Evolutionary conservation across 106 monocot species (phyloP).

Genomic region (Posidonia australis): DNA sequence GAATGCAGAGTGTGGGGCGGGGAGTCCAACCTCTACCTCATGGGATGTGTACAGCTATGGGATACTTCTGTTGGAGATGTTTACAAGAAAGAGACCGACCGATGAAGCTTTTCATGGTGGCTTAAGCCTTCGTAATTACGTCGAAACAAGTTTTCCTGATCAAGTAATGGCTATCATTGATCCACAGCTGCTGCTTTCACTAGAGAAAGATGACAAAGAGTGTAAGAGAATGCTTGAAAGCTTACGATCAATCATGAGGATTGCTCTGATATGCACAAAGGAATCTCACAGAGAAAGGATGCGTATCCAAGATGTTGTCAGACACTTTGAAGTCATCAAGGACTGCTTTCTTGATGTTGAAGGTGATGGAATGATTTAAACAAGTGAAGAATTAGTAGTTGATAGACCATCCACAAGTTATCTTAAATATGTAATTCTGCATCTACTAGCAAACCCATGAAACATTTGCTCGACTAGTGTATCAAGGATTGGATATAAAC

Average conservation of each 20-base stretch:
- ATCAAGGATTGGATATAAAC: too few species aligned
- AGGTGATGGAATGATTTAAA: too few species aligned
- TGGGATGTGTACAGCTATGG: slow-evolving; percentile 17
- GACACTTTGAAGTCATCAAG: background rate
- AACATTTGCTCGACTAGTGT: too few species aligned
- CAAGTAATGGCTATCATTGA: slow-evolving; percentile 6
- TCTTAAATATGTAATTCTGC: too few species aligned
- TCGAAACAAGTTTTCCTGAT: background rate
- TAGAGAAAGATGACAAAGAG: too few species aligned
- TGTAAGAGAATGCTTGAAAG: background rate
- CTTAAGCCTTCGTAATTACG: background rate
- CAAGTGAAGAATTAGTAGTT: too few species aligned
- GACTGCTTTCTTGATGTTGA: too few species aligned
- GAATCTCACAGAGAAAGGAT: slow-evolving; percentile 10
- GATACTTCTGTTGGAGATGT: too few species aligned
- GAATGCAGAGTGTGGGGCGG: slow-evolving; percentile 8
- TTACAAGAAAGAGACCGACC: too few species aligned
- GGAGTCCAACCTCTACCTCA: slow-evolving; percentile 1
- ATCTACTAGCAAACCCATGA: too few species aligned
- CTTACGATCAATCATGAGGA: background rate
- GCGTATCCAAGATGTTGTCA: slow-evolving; percentile 6
- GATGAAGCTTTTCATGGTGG: background rate
- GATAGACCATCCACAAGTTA: too few species aligned
- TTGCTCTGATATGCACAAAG: slow-evolving; percentile 15
- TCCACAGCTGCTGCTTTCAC: background rate